Evolutionary conservation across 768 basidiomycete genomes (phyloP).

Genomic region (Russula foetens): DNA sequence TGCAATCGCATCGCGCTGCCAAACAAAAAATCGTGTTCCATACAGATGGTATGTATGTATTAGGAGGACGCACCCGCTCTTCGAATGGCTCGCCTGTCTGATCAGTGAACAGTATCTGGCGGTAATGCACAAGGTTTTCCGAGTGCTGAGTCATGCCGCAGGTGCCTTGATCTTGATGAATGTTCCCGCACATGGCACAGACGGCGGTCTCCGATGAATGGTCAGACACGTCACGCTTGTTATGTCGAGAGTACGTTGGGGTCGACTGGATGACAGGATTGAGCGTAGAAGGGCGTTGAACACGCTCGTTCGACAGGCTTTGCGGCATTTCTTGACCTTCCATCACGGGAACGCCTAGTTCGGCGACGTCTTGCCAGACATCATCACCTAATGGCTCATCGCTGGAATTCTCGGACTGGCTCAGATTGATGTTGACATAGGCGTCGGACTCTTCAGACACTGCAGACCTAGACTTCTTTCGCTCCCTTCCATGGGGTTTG

Average conservation of each 20-base stretch:
- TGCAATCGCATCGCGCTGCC: constrained; percentile 53
- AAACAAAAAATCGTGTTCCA: constrained; percentile 7
- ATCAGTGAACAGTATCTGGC: constrained; percentile 55
- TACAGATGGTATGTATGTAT: not conserved
- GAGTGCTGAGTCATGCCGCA: constrained; percentile 63
- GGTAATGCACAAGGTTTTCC: constrained; percentile 60
- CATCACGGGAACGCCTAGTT: not conserved
- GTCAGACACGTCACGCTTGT: not conserved
- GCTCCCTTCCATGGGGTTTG: constrained; percentile 29
- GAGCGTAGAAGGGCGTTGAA: not conserved
- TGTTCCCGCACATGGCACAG: constrained; percentile 57
- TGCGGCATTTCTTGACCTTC: not conserved
- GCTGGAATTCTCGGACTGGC: constrained; percentile 8
- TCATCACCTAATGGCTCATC: not conserved
- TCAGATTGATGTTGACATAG: constrained; percentile 24
- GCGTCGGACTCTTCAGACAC: constrained; percentile 35
- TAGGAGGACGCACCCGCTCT: constrained; percentile 40
- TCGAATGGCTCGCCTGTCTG: constrained; percentile 61
- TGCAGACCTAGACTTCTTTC: constrained; percentile 25
- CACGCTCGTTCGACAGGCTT: not conserved
- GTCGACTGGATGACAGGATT: not conserved
- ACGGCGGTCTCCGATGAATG: constrained; percentile 14
- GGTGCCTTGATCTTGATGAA: constrained; percentile 29
- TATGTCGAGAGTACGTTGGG: not conserved
- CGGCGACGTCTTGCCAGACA: not conserved